A percentile compares a stretch with the other conserved stretches of the same genome.
These are phyloP conservation scores for Pseudopithomyces chartarum DNA, from an alignment of 2,329 filamentous ascomycete genomes.

Conservation along the genomic window DNA sequence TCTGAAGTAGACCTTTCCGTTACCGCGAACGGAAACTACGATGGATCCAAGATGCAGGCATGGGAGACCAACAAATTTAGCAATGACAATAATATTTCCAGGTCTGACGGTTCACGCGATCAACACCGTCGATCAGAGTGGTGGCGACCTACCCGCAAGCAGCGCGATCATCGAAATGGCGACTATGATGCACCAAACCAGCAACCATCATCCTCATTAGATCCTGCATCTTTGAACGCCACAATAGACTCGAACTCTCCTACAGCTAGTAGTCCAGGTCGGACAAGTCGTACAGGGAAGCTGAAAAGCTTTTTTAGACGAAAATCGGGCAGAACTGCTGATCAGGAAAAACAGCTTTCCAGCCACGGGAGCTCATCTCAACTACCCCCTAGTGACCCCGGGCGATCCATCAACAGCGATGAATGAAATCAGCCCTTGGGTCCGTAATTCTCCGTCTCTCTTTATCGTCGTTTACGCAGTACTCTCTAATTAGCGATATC, in stretches of 20 bases:
- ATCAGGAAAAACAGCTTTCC: slow-evolving; percentile 41
- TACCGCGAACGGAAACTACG: slow-evolving; percentile 36
- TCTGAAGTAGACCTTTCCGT: slow-evolving; percentile 41
- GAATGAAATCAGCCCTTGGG: slow-evolving; percentile 26
- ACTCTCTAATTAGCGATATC: slow-evolving; percentile 25
- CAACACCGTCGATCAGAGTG: slow-evolving; percentile 32
- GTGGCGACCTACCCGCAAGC: slow-evolving; percentile 41
- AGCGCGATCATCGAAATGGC: slow-evolving; percentile 33
- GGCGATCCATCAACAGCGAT: slow-evolving; percentile 40
- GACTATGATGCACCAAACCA: slow-evolving; percentile 28
- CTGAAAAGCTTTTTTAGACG: slow-evolving; percentile 45
- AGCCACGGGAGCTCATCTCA: slow-evolving; percentile 43
- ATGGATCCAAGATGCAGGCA: slow-evolving; percentile 35
- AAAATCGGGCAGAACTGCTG: slow-evolving; percentile 33
- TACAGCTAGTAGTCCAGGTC: slow-evolving; percentile 28
- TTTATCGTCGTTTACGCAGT: neutral
- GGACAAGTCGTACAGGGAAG: slow-evolving; percentile 37
- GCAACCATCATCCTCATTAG: slow-evolving; percentile 32
- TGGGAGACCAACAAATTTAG: slow-evolving; percentile 41
- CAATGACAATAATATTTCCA: slow-evolving; percentile 34
- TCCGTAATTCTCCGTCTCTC: slow-evolving; percentile 7
- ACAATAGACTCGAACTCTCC: slow-evolving; percentile 29
- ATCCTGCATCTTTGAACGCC: slow-evolving; percentile 27
- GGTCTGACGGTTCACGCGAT: slow-evolving; percentile 38
- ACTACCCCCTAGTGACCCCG: slow-evolving; percentile 41